phyloP scores from a whole-genome alignment of 129 eudicot genomes.

The Saposhnikovia divaricata region DNA sequence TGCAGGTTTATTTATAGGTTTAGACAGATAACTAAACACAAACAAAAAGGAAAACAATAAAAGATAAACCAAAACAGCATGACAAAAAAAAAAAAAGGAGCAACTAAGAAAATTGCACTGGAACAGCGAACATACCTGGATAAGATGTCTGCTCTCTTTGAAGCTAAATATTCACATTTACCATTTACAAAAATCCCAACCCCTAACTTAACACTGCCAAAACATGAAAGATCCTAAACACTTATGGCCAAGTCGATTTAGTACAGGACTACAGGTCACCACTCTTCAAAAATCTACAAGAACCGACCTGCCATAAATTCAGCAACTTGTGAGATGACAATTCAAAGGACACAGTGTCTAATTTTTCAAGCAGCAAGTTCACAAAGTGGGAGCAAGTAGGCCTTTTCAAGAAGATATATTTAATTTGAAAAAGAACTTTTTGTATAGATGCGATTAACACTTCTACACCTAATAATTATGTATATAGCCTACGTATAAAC shows the following conservation, averaged over 20 bases:
- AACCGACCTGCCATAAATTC: conserved; percentile 9
- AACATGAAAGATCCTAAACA: neutral
- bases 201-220: neutral
- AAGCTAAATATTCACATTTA: neutral
- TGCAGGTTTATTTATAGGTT: too few relatives aligned
- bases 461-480: neutral
- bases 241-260: neutral
- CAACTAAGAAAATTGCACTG: neutral
- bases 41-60: neutral
- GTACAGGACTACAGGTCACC: conserved; percentile 4
- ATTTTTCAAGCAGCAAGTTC: neutral
- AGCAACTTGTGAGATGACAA: conserved; percentile 1
- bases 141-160: conserved; percentile 7
- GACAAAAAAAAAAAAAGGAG: neutral
- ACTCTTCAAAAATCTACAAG: conserved; percentile 15
- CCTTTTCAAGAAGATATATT: neutral
- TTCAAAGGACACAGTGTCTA: neutral
- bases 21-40: too few relatives aligned
- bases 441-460: neutral
- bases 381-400: neutral
- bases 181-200: neutral
- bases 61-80: neutral
- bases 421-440: neutral
- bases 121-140: neutral
- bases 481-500: neutral